phyloP scores from a whole-genome alignment of 148 eudicot genomes.

The Heliosperma pusillum region DNA sequence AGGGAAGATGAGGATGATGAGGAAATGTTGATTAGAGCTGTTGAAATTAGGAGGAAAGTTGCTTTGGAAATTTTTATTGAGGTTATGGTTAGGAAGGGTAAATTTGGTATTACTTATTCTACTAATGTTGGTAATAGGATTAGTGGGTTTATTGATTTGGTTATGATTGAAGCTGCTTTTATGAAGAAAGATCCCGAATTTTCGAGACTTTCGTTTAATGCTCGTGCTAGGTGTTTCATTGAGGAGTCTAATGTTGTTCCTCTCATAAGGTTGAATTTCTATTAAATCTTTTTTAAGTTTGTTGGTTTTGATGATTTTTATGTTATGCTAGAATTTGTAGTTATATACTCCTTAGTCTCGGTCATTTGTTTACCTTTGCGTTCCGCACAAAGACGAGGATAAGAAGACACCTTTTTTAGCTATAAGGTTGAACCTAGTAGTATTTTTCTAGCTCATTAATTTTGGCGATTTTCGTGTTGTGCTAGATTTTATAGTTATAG shows the following conservation, averaged over 20 bases:
- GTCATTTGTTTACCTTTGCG: not conserved
- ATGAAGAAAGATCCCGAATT: constrained; percentile 61
- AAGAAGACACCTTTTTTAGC: not conserved
- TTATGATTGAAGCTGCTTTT: constrained; percentile 76
- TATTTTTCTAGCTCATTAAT: not conserved
- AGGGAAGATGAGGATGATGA: constrained; percentile 32
- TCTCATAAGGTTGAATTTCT: constrained; percentile 52
- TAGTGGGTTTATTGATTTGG: constrained; percentile 61
- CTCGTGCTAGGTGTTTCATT: constrained; percentile 58
- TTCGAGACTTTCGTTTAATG: constrained; percentile 56
- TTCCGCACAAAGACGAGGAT: not conserved
- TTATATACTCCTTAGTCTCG: no score
- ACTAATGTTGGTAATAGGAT: constrained; percentile 50
- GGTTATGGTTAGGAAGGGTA: constrained; percentile 62
- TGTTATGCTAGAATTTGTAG: not conserved
- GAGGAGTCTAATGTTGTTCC: constrained; percentile 66
- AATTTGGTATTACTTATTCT: constrained; percentile 78
- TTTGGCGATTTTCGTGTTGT: not conserved
- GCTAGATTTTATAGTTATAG: not conserved
- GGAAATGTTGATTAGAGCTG: constrained; percentile 57
- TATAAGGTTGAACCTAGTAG: no score
- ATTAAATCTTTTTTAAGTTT: not conserved
- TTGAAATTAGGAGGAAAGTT: constrained; percentile 80
- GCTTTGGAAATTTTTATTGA: constrained; percentile 60
- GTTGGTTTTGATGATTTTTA: not conserved